Conservation (phyloP, 225 moss, liverwort and hornwort species). For the Asterella californica region DNA sequence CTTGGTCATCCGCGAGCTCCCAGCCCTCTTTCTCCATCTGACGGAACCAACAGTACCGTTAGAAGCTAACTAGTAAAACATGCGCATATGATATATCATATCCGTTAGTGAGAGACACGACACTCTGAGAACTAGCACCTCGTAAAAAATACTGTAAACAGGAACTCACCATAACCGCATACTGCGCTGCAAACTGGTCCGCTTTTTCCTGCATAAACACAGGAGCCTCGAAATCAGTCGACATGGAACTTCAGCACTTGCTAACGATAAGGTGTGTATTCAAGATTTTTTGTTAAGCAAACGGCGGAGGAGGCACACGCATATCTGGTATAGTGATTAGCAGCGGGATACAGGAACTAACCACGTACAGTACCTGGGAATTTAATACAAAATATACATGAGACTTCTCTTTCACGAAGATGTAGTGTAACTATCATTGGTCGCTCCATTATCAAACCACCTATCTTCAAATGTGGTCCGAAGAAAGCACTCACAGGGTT, state of each 20-base stretch:
- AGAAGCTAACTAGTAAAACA: neutral
- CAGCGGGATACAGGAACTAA: neutral
- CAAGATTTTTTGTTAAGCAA: too few species aligned
- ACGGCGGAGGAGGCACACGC: too few species aligned
- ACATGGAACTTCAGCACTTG: neutral
- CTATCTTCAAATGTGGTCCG: neutral
- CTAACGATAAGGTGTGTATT: too few species aligned
- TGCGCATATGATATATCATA: neutral
- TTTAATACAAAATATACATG: neutral
- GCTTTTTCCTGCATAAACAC: constrained; percentile 71
- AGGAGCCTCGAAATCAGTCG: neutral
- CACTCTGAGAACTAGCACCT: neutral
- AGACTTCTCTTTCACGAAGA: neutral
- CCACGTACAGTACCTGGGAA: neutral
- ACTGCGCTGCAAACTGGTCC: constrained; percentile 91
- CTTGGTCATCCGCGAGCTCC: constrained; percentile 79
- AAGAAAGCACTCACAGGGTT: constrained; percentile 66
- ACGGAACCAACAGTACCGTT: neutral
- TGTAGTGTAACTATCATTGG: neutral
- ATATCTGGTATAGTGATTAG: too few species aligned
- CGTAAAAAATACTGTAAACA: neutral
- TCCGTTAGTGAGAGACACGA: neutral
- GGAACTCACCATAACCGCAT: constrained; percentile 65
- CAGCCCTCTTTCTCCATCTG: constrained; percentile 96
- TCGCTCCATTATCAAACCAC: neutral